Conservation (phyloP, 2,329 filamentous ascomycete species). For the Microdochium trichocladiopsis region DNA sequence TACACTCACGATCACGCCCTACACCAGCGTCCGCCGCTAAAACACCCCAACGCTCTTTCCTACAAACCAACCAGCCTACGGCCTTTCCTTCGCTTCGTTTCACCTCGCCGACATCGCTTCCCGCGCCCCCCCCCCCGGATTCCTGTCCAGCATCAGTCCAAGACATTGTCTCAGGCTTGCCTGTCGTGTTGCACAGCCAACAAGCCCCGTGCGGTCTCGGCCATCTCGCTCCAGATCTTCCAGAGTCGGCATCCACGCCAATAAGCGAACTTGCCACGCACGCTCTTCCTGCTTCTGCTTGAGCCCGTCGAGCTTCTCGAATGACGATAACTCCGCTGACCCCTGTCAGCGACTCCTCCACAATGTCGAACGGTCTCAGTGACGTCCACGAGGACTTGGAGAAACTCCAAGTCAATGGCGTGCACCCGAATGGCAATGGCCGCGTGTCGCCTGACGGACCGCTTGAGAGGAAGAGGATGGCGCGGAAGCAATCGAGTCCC, state of each 20-base stretch:
- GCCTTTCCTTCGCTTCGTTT: neutral
- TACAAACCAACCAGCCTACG: neutral
- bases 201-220: too few species aligned
- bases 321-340: slow-evolving; percentile 17
- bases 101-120: neutral
- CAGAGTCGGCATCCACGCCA: too few species aligned
- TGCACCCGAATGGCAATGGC: slow-evolving; percentile 26
- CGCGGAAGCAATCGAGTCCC: slow-evolving; percentile 53
- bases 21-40: neutral
- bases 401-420: slow-evolving; percentile 13
- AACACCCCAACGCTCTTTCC: neutral
- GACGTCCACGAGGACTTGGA: slow-evolving; percentile 20
- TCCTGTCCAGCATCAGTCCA: too few species aligned
- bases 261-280: neutral
- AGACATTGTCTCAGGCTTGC: too few species aligned
- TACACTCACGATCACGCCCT: neutral
- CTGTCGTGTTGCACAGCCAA: too few species aligned
- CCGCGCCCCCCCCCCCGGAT: too few species aligned
- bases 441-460: slow-evolving; percentile 1
- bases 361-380: slow-evolving; percentile 22
- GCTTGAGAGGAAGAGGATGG: slow-evolving; percentile 27
- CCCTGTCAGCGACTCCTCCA: slow-evolving; percentile 17
- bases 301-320: neutral
- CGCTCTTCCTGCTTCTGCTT: neutral
- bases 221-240: too few species aligned